Evolutionary conservation across 176 grass and related monocot genomes (phyloP), one percentile per base, ranked within the genome.

Genomic region (Poa pratensis): DNA sequence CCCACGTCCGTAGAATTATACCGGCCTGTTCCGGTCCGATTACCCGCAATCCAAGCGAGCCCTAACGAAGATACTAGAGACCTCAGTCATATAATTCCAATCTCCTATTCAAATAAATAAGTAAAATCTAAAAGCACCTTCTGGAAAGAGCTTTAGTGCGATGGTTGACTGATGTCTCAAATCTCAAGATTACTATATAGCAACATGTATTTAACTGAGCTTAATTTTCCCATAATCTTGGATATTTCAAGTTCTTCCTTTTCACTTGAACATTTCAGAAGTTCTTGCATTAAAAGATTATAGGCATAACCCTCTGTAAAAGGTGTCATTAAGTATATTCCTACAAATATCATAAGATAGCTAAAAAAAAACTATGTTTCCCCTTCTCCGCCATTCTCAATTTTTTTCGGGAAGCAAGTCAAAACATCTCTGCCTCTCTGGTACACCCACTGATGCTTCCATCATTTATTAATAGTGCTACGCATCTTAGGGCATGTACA

Each of bases 171-270:
- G 19, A 42, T 69, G 35, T 69, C 5, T 19, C 35, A 14, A 23
- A 69, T 59, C 50, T 58, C 24, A 87, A 69, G 45, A 82, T 65
- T 17, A 76, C 1, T 68, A 52, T 81, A 53, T 67, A 76, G 39
- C 77, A 82, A 32, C 20, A 39, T 9, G 28, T 52, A 72, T 34
- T 53, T 20, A 82, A 83, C 6, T 5, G 28, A 83, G 14, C 72
- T 59, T 87, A 53, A 60, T 57, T 57, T 67, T 49, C 9, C 1
- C 43, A 34, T 73, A 82, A 46, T 76, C 59, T 40, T 75, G 43
- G 64, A 74, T 54, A 72, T 27, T 65, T 69, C 22, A 1, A 39
- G 20, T n/a, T 71, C 39, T 66, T 55, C 7, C 0, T 22, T 74
- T 48, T 68, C 16, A 17, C 16, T 18, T 35, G 15, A 30, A 69